A percentile compares a stretch with the other conserved stretches of the same genome.
These are phyloP conservation scores for Candida mattraensis DNA, from an alignment of 805 yeast species.

Conservation along the genomic window DNA sequence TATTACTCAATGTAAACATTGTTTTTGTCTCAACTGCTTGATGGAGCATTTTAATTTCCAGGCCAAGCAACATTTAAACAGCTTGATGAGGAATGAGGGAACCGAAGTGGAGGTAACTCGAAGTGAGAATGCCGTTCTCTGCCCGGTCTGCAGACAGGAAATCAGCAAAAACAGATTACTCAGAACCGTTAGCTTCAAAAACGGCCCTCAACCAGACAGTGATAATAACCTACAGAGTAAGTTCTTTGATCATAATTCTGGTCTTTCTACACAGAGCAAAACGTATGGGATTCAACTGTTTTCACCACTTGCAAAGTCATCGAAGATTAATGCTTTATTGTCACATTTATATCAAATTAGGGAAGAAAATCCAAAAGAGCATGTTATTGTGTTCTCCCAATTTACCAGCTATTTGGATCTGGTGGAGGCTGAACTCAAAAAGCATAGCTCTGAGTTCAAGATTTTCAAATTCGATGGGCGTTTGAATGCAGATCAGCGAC, in stretches of 20 bases:
- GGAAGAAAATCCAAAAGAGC: conserved; percentile 61
- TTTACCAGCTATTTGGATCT: conserved; percentile 81
- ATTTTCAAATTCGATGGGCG: conserved; percentile 83
- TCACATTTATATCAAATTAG: conserved; percentile 54
- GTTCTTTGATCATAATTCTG: no score
- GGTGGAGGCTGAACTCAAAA: conserved; percentile 58
- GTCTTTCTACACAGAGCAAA: conserved; percentile 17
- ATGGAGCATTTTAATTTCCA: conserved; percentile 75
- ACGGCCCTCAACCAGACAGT: conserved; percentile 16
- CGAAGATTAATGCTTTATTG: conserved; percentile 71
- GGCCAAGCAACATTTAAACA: conserved; percentile 22
- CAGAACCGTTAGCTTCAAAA: conserved; percentile 33
- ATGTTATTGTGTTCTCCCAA: conserved; percentile 87
- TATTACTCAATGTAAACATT: conserved; percentile 76
- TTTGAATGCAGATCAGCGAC: conserved; percentile 63
- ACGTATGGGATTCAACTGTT: conserved; percentile 38
- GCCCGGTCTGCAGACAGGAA: conserved; percentile 74
- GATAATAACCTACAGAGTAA: conserved; percentile 3
- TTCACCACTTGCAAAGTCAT: conserved; percentile 57
- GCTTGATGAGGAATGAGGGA: conserved; percentile 1
- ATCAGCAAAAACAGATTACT: conserved; percentile 52
- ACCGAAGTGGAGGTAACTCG: conserved; percentile 4
- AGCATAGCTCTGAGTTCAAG: conserved; percentile 45
- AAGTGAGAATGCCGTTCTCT: conserved; percentile 38
- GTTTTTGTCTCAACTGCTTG: conserved; percentile 73